These are phyloP conservation scores for Trypanosoma theileri DNA, from an alignment of 208 protist genomes.

Conservation along the genomic window DNA sequence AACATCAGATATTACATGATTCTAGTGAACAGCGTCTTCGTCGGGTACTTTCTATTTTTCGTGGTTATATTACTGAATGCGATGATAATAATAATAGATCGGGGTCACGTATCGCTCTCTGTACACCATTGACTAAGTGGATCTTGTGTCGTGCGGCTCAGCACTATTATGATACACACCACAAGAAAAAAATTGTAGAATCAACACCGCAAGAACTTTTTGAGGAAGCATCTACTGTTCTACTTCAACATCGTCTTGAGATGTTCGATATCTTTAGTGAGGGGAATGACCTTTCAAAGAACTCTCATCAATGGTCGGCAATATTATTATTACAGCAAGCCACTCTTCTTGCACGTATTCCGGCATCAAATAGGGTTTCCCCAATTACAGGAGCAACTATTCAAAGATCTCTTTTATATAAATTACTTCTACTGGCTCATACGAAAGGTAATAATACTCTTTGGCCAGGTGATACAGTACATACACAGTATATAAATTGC, in stretches of 20 bases:
- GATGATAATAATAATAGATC: neutral
- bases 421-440: neutral
- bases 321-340: conserved; percentile 17
- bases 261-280: neutral
- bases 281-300: neutral
- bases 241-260: conserved; percentile 6
- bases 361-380: neutral
- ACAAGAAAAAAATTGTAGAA: neutral
- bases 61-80: conserved; percentile 5
- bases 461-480: conserved; percentile 11
- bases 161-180: neutral
- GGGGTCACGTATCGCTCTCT: conserved; percentile 2
- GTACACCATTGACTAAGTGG: conserved; percentile 18
- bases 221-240: conserved; percentile 19
- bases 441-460: neutral
- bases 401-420: conserved; percentile 11
- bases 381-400: neutral
- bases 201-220: conserved; percentile 10
- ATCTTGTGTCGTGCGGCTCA: neutral
- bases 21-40: conserved; percentile 7
- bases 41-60: conserved; percentile 17
- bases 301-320: conserved; percentile 1
- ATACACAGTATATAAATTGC: conserved; percentile 19
- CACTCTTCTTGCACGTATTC: conserved; percentile 12
- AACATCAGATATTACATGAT: neutral